Conservation (phyloP, 2,329 filamentous ascomycete species). For the Colletotrichum incanum region DNA sequence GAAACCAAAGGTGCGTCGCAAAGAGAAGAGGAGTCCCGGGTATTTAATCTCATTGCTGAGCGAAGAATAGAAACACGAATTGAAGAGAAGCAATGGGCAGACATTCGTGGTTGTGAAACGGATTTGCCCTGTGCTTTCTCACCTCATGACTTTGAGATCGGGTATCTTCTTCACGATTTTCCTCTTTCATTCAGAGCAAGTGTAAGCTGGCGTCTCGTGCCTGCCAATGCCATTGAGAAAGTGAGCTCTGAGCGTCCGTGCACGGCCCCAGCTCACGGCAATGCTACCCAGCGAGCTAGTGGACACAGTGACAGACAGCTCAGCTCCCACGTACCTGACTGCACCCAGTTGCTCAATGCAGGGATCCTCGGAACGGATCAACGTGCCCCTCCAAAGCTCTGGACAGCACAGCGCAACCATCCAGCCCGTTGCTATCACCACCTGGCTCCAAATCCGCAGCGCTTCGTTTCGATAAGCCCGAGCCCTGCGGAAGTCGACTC, state of each 20-base stretch:
- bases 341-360: neutral
- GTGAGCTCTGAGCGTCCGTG: constrained; percentile 32
- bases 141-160: constrained; percentile 21
- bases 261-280: constrained; percentile 23
- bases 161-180: constrained; percentile 21
- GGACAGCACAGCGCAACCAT: constrained; percentile 30
- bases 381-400: constrained; percentile 28
- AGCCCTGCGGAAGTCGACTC: neutral
- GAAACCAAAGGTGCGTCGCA: neutral
- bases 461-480: neutral
- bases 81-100: constrained; percentile 12
- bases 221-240: constrained; percentile 28
- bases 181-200: constrained; percentile 23
- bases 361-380: constrained; percentile 36
- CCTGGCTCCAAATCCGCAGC: constrained; percentile 12
- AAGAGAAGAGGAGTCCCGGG: neutral
- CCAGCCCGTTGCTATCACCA: constrained; percentile 25
- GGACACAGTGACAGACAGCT: constrained; percentile 22
- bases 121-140: constrained; percentile 41
- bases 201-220: constrained; percentile 42
- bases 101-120: constrained; percentile 19
- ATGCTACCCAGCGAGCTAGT: neutral
- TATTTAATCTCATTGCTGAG: constrained; percentile 14
- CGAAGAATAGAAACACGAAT: neutral
- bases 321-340: neutral